These are phyloP conservation scores for Coccomyxa sp. DNA, from an alignment of 139 green algal genomes.

Conservation along the genomic window DNA sequence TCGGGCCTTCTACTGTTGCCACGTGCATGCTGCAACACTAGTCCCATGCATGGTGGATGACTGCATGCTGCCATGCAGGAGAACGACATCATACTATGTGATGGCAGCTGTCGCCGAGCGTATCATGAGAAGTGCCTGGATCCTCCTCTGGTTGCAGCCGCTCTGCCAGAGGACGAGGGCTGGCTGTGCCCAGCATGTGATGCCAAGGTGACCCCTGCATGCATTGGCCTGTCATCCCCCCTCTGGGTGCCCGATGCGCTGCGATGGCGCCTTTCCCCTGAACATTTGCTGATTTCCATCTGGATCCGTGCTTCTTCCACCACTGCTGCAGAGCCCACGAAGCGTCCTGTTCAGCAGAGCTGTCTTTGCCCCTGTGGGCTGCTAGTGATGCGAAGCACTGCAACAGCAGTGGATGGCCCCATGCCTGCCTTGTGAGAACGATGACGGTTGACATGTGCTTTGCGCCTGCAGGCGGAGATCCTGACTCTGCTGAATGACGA, in stretches of 20 bases:
- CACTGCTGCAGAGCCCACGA: too few relatives aligned
- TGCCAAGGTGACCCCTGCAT: too few relatives aligned
- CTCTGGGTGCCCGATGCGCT: too few relatives aligned
- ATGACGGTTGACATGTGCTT: neutral
- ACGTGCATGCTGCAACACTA: too few relatives aligned
- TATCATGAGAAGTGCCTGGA: slow-evolving; percentile 72
- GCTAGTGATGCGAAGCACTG: neutral
- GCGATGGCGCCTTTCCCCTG: too few relatives aligned
- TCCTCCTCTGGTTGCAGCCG: slow-evolving; percentile 42
- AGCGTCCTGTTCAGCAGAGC: too few relatives aligned
- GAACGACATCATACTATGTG: slow-evolving; percentile 93
- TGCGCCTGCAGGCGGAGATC: slow-evolving; percentile 49
- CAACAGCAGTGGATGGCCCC: neutral
- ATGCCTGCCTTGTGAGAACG: neutral
- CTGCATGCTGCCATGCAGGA: slow-evolving; percentile 38
- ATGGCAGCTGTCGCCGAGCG: slow-evolving; percentile 77
- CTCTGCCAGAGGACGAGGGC: slow-evolving; percentile 64
- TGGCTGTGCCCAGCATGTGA: slow-evolving; percentile 82
- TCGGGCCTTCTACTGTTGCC: too few relatives aligned
- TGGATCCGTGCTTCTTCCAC: too few relatives aligned
- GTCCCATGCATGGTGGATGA: too few relatives aligned
- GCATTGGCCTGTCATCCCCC: too few relatives aligned
- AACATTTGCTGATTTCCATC: too few relatives aligned
- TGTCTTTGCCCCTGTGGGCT: neutral
- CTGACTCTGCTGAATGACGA: slow-evolving; percentile 57